phyloP scores from a whole-genome alignment of 2,329 filamentous ascomycete genomes.

The Chalaropsis thielavioides region DNA sequence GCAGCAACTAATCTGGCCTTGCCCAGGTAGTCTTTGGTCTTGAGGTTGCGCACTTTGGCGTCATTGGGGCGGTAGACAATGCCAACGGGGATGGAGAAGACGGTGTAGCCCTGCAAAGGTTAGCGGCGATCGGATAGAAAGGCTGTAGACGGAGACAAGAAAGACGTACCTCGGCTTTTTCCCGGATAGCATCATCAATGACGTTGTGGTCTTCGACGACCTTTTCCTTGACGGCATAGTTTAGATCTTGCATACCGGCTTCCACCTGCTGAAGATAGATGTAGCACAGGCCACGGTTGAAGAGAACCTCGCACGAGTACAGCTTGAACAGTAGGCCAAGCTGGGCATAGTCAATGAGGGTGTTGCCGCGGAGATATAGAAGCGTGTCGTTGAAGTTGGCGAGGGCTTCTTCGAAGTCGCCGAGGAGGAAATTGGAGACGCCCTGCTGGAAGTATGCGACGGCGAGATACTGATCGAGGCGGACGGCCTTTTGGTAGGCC shows the following conservation, averaged over 20 bases:
- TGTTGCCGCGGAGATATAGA: constrained; percentile 86
- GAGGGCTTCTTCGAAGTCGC: constrained; percentile 91
- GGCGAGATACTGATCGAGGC: constrained; percentile 85
- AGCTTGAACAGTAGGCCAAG: constrained; percentile 89
- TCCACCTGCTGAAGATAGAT: constrained; percentile 91
- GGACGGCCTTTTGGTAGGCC: constrained; percentile 82
- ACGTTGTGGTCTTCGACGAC: constrained; percentile 93
- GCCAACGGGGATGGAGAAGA: constrained; percentile 94
- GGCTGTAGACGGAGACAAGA: neutral
- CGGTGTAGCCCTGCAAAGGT: constrained; percentile 66
- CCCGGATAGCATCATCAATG: constrained; percentile 89
- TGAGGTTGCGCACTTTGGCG: constrained; percentile 94
- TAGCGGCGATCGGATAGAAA: constrained; percentile 21
- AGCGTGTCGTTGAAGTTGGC: constrained; percentile 98
- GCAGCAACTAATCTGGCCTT: constrained; percentile 89
- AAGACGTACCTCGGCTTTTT: constrained; percentile 65
- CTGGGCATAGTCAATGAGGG: constrained; percentile 95
- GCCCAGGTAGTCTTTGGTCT: constrained; percentile 93
- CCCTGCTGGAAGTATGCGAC: constrained; percentile 98
- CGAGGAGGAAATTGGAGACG: constrained; percentile 92
- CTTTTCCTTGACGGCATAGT: constrained; percentile 87
- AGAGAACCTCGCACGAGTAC: constrained; percentile 93
- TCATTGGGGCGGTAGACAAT: constrained; percentile 92
- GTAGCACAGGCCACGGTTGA: constrained; percentile 94
- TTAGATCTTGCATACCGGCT: constrained; percentile 77